Conservation (phyloP, 495 filamentous ascomycete genomes). For the Darksidea phi region DNA sequence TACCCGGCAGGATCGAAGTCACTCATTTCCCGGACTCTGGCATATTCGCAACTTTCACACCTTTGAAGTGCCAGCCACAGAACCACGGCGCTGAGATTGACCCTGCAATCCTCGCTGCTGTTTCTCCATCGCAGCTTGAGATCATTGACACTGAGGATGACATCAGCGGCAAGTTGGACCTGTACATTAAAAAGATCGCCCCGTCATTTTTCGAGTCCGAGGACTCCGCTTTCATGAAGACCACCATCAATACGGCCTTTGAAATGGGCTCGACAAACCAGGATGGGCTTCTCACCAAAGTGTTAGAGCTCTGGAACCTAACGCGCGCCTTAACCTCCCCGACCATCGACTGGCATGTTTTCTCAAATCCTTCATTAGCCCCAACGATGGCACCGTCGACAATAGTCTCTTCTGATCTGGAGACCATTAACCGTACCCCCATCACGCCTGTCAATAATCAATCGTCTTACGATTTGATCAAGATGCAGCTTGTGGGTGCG, state of each 20-base stretch:
- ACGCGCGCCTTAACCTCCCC: conserved; percentile 65
- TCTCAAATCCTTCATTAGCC: conserved; percentile 50
- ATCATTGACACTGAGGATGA: conserved; percentile 61
- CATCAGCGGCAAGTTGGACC: conserved; percentile 62
- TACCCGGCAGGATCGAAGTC: conserved; percentile 63
- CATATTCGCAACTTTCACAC: conserved; percentile 53
- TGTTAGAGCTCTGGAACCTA: conserved; percentile 72
- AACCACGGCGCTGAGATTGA: conserved; percentile 42
- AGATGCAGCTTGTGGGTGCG: conserved; percentile 69
- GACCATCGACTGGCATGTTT: conserved; percentile 66
- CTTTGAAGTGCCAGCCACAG: conserved; percentile 47
- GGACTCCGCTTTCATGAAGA: conserved; percentile 64
- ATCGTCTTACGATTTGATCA: conserved; percentile 52
- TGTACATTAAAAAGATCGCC: conserved; percentile 67
- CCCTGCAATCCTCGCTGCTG: conserved; percentile 27
- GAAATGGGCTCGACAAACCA: conserved; percentile 54
- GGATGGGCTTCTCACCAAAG: conserved; percentile 63
- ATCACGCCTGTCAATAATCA: conserved; percentile 18
- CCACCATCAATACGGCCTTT: conserved; percentile 61
- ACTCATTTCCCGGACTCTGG: conserved; percentile 64
- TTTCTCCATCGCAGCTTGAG: conserved; percentile 20
- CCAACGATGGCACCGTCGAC: conserved; percentile 47
- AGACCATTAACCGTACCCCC: conserved; percentile 31
- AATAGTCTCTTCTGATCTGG: conserved; percentile 46
- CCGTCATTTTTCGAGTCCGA: conserved; percentile 63